Conservation (phyloP, 306 rosid species). For the Potentilla sterilis region DNA sequence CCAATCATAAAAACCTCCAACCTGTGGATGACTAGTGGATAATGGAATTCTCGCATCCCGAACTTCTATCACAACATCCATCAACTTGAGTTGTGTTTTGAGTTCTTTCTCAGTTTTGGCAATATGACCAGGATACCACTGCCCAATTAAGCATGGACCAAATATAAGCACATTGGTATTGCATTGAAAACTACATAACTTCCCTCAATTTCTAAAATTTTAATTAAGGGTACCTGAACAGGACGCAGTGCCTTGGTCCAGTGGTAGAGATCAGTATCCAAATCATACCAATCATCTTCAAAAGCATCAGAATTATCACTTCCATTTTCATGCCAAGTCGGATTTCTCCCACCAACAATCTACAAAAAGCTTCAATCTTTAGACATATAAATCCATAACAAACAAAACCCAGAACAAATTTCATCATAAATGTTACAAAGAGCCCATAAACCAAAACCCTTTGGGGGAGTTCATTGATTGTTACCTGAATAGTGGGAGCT, state of each 20-base stretch:
- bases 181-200: neutral
- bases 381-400: neutral
- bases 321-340: slow-evolving; percentile 44
- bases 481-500: slow-evolving; percentile 60
- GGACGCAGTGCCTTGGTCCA: slow-evolving; percentile 87
- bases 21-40: slow-evolving; percentile 96
- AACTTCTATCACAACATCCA: slow-evolving; percentile 94
- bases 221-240: slow-evolving; percentile 58
- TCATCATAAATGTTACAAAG: neutral
- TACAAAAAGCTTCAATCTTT: slow-evolving; percentile 20
- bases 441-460: neutral
- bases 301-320: slow-evolving; percentile 24
- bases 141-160: slow-evolving; percentile 30
- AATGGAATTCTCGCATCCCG: slow-evolving; percentile 89
- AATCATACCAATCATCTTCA: slow-evolving; percentile 57
- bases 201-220: neutral
- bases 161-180: slow-evolving; percentile 23
- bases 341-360: slow-evolving; percentile 74
- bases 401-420: neutral
- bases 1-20: slow-evolving; percentile 5
- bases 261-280: slow-evolving; percentile 75
- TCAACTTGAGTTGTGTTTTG: slow-evolving; percentile 78
- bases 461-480: neutral
- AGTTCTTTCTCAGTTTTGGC: slow-evolving; percentile 94
- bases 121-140: slow-evolving; percentile 99